Conservation (phyloP, 1,284 basidiomycete species). For the Moesziomyces aphidis region DNA sequence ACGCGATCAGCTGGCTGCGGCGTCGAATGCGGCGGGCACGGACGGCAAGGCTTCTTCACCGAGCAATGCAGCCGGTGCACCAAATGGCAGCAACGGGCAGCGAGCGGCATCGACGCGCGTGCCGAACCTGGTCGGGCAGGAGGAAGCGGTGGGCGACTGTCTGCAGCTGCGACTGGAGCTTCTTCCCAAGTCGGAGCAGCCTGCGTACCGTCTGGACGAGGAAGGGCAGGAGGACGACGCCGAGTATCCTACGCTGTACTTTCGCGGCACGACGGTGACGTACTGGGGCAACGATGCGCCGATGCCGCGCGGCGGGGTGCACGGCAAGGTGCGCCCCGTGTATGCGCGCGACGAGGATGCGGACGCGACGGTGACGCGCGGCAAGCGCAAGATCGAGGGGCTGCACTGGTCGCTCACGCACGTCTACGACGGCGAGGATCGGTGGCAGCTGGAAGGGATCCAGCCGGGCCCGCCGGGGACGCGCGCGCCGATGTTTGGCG, state of each 20-base stretch:
- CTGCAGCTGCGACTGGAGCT: conserved; percentile 51
- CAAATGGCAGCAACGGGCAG: neutral
- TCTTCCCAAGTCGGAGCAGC: conserved; percentile 41
- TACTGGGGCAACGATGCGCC: conserved; percentile 47
- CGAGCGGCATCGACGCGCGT: conserved; percentile 9
- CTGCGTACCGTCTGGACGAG: conserved; percentile 19
- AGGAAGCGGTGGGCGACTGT: conserved; percentile 54
- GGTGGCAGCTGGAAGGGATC: conserved; percentile 49
- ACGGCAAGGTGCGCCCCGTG: conserved; percentile 46
- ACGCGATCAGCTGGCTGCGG: conserved; percentile 5
- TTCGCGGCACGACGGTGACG: conserved; percentile 49
- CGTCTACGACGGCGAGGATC: conserved; percentile 53
- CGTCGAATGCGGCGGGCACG: neutral
- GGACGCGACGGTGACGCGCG: conserved; percentile 21
- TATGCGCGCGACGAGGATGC: conserved; percentile 36
- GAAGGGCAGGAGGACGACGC: conserved; percentile 31
- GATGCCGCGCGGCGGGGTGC: conserved; percentile 38
- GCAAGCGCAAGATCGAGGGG: conserved; percentile 33
- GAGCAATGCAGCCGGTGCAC: neutral
- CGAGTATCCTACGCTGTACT: conserved; percentile 45
- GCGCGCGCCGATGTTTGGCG: conserved; percentile 50
- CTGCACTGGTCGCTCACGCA: conserved; percentile 54
- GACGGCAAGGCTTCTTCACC: conserved; percentile 3
- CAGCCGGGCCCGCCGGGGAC: conserved; percentile 53
- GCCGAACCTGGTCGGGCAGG: conserved; percentile 31